Percentiles rank a stretch among this genome's conserved stretches.
phyloP scores from a whole-genome alignment of 805 yeast genomes.

The Wickerhamiella domercqiae region DNA sequence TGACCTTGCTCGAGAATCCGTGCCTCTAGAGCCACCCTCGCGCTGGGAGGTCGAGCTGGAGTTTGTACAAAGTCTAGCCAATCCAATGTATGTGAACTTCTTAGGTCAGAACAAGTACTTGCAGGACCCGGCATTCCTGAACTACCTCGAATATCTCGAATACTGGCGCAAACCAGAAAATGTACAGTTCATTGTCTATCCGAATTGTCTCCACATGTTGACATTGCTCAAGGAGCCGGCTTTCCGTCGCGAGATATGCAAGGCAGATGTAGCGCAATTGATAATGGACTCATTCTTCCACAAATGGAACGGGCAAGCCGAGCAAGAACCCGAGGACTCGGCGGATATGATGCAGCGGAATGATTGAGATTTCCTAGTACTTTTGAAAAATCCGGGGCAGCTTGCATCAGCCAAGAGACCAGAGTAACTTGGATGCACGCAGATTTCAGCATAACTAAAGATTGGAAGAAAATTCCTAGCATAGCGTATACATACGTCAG shows the following conservation, averaged over 20 bases:
- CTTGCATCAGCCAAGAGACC: too few relatives aligned
- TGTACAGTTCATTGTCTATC: slow-evolving; percentile 60
- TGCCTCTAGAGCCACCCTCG: slow-evolving; percentile 26
- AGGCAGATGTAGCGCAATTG: slow-evolving; percentile 28
- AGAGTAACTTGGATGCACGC: too few relatives aligned
- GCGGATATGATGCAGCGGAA: not conserved
- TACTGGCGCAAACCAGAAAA: slow-evolving; percentile 72
- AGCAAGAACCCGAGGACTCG: not conserved
- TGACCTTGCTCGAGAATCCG: too few relatives aligned
- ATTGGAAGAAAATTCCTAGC: too few relatives aligned
- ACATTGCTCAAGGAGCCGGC: slow-evolving; percentile 34
- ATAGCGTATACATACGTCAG: not conserved
- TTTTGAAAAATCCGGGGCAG: too few relatives aligned
- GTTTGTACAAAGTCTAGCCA: slow-evolving; percentile 85
- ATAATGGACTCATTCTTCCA: slow-evolving; percentile 29
- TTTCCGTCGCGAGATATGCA: slow-evolving; percentile 27
- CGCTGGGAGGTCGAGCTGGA: slow-evolving; percentile 84
- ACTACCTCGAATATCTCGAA: slow-evolving; percentile 63
- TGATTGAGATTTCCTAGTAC: too few relatives aligned
- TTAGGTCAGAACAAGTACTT: slow-evolving; percentile 72
- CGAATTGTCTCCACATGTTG: slow-evolving; percentile 73
- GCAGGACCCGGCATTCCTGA: slow-evolving; percentile 54
- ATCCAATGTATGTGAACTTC: slow-evolving; percentile 72
- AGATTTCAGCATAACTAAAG: too few relatives aligned
- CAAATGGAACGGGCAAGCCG: slow-evolving; percentile 21